Evolutionary conservation across 1,284 basidiomycete genomes (phyloP).

Genomic region (Mixia osmundae): DNA sequence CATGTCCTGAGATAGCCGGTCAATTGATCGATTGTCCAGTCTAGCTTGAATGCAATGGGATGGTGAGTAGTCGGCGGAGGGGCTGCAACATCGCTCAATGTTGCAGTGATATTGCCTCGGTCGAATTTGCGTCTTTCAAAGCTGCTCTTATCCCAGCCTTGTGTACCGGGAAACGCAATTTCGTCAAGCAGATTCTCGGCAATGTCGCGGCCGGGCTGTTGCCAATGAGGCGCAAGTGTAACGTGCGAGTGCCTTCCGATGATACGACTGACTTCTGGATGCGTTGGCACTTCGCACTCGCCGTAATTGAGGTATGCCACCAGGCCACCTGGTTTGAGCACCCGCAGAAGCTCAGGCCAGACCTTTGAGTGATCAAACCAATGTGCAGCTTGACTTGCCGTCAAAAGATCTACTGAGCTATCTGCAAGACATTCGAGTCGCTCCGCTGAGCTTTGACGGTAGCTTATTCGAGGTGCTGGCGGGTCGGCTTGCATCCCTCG

Average conservation of each 20-base stretch:
- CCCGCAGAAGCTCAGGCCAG: slow-evolving; percentile 43
- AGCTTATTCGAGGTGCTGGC: slow-evolving; percentile 38
- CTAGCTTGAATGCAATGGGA: slow-evolving; percentile 33
- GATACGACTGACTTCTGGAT: slow-evolving; percentile 37
- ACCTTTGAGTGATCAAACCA: slow-evolving; percentile 57
- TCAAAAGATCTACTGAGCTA: slow-evolving; percentile 43
- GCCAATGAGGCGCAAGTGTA: too few relatives aligned
- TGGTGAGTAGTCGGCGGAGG: slow-evolving; percentile 2
- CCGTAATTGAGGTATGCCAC: slow-evolving; percentile 61
- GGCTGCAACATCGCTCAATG: neutral
- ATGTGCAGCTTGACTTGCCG: slow-evolving; percentile 58
- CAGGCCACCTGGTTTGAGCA: slow-evolving; percentile 41
- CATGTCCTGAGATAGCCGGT: slow-evolving; percentile 45
- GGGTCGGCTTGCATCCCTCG: neutral
- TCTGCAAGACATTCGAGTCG: slow-evolving; percentile 32
- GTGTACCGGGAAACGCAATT: slow-evolving; percentile 1
- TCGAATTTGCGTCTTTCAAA: slow-evolving; percentile 6
- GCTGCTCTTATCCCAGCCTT: neutral
- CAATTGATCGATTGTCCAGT: slow-evolving; percentile 39
- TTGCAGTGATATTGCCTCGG: neutral
- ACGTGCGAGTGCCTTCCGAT: too few relatives aligned
- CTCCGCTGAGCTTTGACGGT: slow-evolving; percentile 33
- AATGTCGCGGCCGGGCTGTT: neutral
- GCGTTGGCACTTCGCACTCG: slow-evolving; percentile 42
- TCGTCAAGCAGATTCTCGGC: slow-evolving; percentile 3